phyloP scores from a whole-genome alignment of 768 basidiomycete genomes.

The Leccinellum luteum region DNA sequence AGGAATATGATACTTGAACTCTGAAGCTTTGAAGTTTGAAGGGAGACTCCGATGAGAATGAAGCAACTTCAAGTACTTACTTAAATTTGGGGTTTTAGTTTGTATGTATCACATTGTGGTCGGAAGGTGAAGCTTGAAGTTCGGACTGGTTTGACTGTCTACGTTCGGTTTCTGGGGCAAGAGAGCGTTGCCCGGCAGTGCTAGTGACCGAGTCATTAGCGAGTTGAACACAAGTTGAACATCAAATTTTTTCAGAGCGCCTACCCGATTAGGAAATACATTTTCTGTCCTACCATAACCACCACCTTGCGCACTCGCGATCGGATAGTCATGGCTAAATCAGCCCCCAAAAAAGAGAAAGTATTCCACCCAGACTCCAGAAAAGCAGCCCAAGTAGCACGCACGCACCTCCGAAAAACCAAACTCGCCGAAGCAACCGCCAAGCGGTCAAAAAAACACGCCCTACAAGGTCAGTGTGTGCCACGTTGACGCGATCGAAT shows the following conservation, averaged over 20 bases:
- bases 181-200: too few species aligned
- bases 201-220: too few species aligned
- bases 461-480: slow-evolving; percentile 43
- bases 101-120: not conserved
- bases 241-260: too few species aligned
- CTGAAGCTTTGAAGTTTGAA: not conserved
- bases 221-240: too few species aligned
- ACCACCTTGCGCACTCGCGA: too few species aligned
- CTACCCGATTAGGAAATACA: too few species aligned
- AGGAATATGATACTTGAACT: not conserved
- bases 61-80: not conserved
- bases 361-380: slow-evolving; percentile 80
- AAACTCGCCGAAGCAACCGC: slow-evolving; percentile 57
- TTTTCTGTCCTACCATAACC: too few species aligned
- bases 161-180: too few species aligned
- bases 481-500: not conserved
- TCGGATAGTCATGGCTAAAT: not conserved
- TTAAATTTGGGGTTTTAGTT: not conserved
- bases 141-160: not conserved
- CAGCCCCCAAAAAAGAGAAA: slow-evolving; percentile 64
- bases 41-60: not conserved
- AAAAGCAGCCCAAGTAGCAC: slow-evolving; percentile 74
- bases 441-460: slow-evolving; percentile 57
- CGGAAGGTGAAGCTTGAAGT: too few species aligned
- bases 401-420: slow-evolving; percentile 64